Percentiles rank a stretch among this genome's conserved stretches.
phyloP scores from a whole-genome alignment of 148 eudicot species.

The Camellia japonica region DNA sequence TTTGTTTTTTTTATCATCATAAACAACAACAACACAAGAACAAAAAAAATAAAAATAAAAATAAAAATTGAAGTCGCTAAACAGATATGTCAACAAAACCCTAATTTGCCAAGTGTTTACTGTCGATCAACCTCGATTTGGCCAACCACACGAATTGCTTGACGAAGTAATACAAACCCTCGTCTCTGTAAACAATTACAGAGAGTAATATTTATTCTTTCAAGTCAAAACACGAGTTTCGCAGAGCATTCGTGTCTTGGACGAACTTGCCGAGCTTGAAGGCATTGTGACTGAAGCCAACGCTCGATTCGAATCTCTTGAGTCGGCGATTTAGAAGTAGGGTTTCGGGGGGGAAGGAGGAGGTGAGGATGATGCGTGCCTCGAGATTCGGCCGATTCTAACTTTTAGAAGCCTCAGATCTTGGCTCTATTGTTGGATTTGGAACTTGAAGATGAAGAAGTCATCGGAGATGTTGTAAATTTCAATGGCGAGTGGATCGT shows the following conservation, averaged over 20 bases:
- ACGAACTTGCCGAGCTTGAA: slow-evolving; percentile 89
- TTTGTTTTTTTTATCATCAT: no score
- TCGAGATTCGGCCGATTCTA: slow-evolving; percentile 34
- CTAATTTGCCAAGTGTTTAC: slow-evolving; percentile 12
- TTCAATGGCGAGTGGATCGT: no score
- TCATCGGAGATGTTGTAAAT: no score
- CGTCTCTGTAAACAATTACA: slow-evolving; percentile 73
- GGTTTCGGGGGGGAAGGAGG: slow-evolving; percentile 44
- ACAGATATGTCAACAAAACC: no score
- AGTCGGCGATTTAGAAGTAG: slow-evolving; percentile 43
- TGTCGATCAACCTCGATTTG: slow-evolving; percentile 69
- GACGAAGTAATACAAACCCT: slow-evolving; percentile 77
- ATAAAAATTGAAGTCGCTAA: no score
- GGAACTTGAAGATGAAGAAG: no score
- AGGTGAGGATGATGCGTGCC: slow-evolving; percentile 78
- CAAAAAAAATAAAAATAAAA: no score
- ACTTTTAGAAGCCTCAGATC: no score
- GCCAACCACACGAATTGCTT: slow-evolving; percentile 86
- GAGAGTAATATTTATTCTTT: slow-evolving; percentile 26
- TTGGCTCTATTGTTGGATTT: no score
- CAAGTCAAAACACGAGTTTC: slow-evolving; percentile 17
- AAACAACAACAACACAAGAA: no score
- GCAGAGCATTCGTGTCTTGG: slow-evolving; percentile 71
- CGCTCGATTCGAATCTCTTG: slow-evolving; percentile 70
- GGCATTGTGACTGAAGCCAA: slow-evolving; percentile 86